phyloP scores from a whole-genome alignment of 2,329 filamentous ascomycete species.

The Diaporthe batatas region DNA sequence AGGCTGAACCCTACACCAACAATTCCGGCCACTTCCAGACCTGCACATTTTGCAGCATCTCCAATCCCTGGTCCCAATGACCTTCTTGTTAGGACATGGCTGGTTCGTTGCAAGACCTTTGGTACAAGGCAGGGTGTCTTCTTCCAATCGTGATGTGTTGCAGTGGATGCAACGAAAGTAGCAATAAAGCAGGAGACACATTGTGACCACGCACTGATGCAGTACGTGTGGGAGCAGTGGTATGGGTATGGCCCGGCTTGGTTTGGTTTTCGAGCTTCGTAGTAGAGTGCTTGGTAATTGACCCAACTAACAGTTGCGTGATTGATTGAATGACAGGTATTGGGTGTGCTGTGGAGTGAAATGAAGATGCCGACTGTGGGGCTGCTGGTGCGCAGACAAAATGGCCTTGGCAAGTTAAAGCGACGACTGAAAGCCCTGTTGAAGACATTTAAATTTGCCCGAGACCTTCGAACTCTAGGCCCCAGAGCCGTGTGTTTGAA shows the following conservation, averaged over 20 bases:
- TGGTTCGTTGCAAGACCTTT: slow-evolving; percentile 2
- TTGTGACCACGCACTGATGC: not conserved
- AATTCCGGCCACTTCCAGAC: slow-evolving; percentile 38
- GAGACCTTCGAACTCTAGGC: too few relatives aligned
- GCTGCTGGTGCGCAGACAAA: not conserved
- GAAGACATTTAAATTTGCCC: not conserved
- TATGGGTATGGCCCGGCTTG: too few relatives aligned
- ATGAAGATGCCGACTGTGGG: not conserved
- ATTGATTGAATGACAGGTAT: not conserved
- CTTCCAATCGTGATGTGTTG: not conserved
- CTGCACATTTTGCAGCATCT: slow-evolving; percentile 35
- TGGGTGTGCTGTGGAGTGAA: not conserved
- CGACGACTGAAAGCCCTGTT: not conserved
- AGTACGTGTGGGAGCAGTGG: not conserved
- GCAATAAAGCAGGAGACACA: slow-evolving; percentile 34
- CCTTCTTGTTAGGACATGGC: not conserved
- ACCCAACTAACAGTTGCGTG: not conserved
- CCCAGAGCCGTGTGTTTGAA: not conserved
- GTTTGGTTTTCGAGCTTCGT: not conserved
- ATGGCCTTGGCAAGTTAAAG: not conserved
- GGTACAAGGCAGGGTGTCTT: slow-evolving; percentile 20
- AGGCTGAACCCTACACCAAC: slow-evolving; percentile 35
- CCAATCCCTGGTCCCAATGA: slow-evolving; percentile 1
- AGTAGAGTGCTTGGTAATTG: not conserved
- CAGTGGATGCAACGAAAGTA: slow-evolving; percentile 37